A percentile compares a stretch with the other conserved stretches of the same genome.
phyloP scores from a whole-genome alignment of 176 grass and related monocot genomes.

The Oryza glaberrima region DNA sequence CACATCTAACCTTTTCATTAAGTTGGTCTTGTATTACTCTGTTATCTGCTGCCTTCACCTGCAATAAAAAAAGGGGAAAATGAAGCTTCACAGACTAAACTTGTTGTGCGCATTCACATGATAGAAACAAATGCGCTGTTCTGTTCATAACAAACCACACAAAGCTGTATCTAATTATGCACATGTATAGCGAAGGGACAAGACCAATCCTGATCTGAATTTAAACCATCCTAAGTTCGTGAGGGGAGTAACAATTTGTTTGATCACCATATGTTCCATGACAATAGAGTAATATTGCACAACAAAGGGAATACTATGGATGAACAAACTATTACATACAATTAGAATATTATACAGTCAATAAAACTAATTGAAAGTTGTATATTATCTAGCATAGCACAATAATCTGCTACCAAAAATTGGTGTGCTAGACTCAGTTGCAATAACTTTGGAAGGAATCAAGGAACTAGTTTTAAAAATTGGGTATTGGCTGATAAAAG shows the following conservation, averaged over 20 bases:
- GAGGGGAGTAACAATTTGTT: not conserved
- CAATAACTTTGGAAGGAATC: not conserved
- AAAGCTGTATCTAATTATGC: slow-evolving; percentile 19
- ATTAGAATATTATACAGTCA: not conserved
- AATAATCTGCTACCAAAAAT: not conserved
- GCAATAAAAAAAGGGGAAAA: slow-evolving; percentile 41
- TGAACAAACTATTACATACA: not conserved
- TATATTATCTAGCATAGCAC: not conserved
- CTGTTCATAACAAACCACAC: not conserved
- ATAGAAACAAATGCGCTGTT: slow-evolving; percentile 11
- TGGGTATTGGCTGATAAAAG: not conserved
- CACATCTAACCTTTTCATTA: slow-evolving; percentile 72
- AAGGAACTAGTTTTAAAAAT: not conserved
- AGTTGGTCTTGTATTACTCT: slow-evolving; percentile 97
- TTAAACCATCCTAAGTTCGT: not conserved
- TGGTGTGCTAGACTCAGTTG: not conserved
- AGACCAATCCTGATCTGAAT: not conserved
- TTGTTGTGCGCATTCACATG: not conserved
- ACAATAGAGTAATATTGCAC: too few relatives aligned
- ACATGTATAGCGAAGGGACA: not conserved
- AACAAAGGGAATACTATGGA: too few relatives aligned
- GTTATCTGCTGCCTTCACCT: slow-evolving; percentile 98
- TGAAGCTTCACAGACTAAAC: slow-evolving; percentile 15
- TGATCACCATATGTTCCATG: not conserved
- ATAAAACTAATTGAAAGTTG: not conserved